Percentiles rank a stretch among this genome's conserved stretches.
phyloP scores from a whole-genome alignment of 306 rosid species.

The Notholithocarpus densiflorus region DNA sequence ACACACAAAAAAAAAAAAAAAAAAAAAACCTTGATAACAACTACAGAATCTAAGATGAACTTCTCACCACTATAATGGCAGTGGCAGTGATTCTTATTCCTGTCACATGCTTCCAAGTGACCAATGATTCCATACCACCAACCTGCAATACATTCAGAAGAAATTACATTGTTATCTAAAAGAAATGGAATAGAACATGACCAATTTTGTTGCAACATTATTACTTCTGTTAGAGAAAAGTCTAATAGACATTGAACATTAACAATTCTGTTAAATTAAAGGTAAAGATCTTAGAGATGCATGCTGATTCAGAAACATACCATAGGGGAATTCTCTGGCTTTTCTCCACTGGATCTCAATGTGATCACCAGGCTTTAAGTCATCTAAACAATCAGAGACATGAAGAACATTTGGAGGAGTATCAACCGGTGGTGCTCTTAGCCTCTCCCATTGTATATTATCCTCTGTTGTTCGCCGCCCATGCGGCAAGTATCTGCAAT shows the following conservation, averaged over 20 bases:
- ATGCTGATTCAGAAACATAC: constrained; percentile 33
- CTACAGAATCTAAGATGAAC: constrained; percentile 20
- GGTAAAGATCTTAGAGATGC: neutral
- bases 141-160: constrained; percentile 40
- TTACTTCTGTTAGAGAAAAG: neutral
- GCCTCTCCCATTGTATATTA: constrained; percentile 68
- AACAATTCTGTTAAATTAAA: neutral
- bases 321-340: constrained; percentile 78
- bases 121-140: constrained; percentile 96
- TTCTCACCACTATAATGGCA: constrained; percentile 65
- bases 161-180: constrained; percentile 7
- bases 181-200: constrained; percentile 3
- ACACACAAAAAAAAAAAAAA: neutral
- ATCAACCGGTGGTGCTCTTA: constrained; percentile 70
- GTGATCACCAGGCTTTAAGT: constrained; percentile 79
- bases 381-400: constrained; percentile 60
- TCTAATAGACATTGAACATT: neutral
- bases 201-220: constrained; percentile 1
- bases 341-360: constrained; percentile 97
- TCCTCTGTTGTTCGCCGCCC: constrained; percentile 82
- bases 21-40: neutral
- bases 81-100: constrained; percentile 47
- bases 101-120: constrained; percentile 66
- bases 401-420: constrained; percentile 65
- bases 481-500: constrained; percentile 68